Base-by-base conservation (phyloP, 257 asterid genomes). In the Solanum pimpinellifolium region DNA sequence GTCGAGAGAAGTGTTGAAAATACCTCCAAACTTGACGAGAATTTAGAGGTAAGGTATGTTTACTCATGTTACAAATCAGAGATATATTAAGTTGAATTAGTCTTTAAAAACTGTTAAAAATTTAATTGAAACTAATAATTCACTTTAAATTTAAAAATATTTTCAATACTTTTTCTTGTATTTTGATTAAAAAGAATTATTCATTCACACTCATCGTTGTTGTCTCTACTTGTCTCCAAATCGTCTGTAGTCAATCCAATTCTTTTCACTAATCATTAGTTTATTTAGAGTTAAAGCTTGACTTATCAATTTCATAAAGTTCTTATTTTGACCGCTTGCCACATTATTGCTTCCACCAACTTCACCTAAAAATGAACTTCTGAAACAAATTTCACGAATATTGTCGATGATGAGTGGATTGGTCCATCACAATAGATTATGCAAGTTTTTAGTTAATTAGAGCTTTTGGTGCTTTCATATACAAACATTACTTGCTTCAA, bases 401-500 rank as follows among this genome's bases (percentile, higher is more conserved):
- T 13, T 0, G 11, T 52, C n/a, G n/a, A 52, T 52, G 62, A 52
- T 52, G 62, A 52, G 62, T 52, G n/a, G 62, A 52, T 2, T 52
- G n/a, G 62, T 52, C 62, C 62, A 12, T n/a, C n/a, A 25, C n/a
- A 56, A 18, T 7, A 56, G 65, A 77, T n/a, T 42, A 77, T 42
- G n/a, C 14, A n/a, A n/a, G 14, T 41, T 12, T 75, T 23, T 29
- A 9, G 70, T 62, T 23, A 62, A 62, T 62, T 10, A 62, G 1
- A 23, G 42, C 44, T 72, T 72, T 65, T 1, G 73, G 16, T 72
- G 46, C 5, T 72, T 33, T 33, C 14, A 10, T 6, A 72, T 18
- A 33, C 27, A 70, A 59, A 8, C 2, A 56, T 5, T 20, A 18
- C 4, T 52, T 52, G 1, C 1, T 20, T 0, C 0, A 56, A 41